Evolutionary conservation across 2,329 filamentous ascomycete genomes (phyloP).

Genomic region (Aureobasidium vineae): DNA sequence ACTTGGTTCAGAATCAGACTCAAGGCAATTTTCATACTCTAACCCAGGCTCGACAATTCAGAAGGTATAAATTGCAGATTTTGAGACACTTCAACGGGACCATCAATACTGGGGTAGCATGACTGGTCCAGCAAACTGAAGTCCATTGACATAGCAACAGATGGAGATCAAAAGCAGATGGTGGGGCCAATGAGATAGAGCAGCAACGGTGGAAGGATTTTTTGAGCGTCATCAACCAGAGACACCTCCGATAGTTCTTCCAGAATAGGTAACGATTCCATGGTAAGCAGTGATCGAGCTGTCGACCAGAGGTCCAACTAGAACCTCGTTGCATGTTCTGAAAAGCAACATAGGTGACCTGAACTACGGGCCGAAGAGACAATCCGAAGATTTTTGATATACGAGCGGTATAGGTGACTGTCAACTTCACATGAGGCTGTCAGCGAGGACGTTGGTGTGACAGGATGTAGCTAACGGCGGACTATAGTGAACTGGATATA

Average conservation of each 20-base stretch:
- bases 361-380: neutral
- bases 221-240: neutral
- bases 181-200: neutral
- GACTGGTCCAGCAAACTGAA: neutral
- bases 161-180: neutral
- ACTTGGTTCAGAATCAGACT: neutral
- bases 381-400: neutral
- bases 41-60: neutral
- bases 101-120: neutral
- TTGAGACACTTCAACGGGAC: constrained; percentile 2
- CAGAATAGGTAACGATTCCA: neutral
- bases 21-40: neutral
- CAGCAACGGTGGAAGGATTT: neutral
- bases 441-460: neutral
- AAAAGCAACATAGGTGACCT: neutral
- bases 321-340: neutral
- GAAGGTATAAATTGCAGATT: neutral
- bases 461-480: constrained; percentile 1
- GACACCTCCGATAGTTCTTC: neutral
- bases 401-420: neutral
- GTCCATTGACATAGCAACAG: constrained; percentile 12
- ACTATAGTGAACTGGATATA: neutral
- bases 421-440: neutral
- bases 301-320: neutral
- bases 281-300: neutral